These are phyloP conservation scores for Cyberlindnera saturnus DNA, from an alignment of 805 yeast genomes.

Conservation along the genomic window DNA sequence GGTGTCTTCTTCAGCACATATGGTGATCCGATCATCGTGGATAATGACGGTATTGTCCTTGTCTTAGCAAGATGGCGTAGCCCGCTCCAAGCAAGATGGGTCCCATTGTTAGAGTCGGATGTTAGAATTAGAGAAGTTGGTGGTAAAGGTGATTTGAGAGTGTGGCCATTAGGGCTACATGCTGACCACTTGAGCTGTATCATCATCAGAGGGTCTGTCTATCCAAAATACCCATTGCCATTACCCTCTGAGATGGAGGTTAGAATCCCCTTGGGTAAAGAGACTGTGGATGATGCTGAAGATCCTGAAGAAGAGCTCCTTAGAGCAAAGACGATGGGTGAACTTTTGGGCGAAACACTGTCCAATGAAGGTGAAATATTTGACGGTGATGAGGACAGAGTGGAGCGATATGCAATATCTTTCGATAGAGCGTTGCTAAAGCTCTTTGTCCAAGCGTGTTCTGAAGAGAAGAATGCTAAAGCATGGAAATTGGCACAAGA, in stretches of 20 bases:
- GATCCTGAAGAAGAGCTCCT: constrained; percentile 57
- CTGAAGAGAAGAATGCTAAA: constrained; percentile 53
- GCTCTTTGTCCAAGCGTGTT: constrained; percentile 69
- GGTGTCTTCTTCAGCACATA: constrained; percentile 80
- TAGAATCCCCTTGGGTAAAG: constrained; percentile 50
- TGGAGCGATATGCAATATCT: constrained; percentile 45
- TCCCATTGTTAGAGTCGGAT: constrained; percentile 63
- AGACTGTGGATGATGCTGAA: constrained; percentile 22
- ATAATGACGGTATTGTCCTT: constrained; percentile 66
- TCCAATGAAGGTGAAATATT: constrained; percentile 36
- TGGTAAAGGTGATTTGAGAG: constrained; percentile 49
- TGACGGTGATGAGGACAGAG: constrained; percentile 44
- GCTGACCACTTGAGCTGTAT: constrained; percentile 68
- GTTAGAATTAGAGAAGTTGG: constrained; percentile 44
- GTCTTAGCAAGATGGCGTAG: constrained; percentile 76
- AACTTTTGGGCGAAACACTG: constrained; percentile 51
- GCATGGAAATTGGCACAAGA: constrained; percentile 66
- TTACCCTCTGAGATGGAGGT: constrained; percentile 75
- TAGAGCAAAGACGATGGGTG: constrained; percentile 55
- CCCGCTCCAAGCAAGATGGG: constrained; percentile 74
- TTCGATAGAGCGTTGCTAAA: constrained; percentile 77
- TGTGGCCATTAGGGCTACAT: constrained; percentile 85
- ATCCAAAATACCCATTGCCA: constrained; percentile 82
- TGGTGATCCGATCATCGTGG: constrained; percentile 88
- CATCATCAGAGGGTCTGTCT: constrained; percentile 60